phyloP scores from a whole-genome alignment of 345 rosid genomes.

The Clausena lansium region DNA sequence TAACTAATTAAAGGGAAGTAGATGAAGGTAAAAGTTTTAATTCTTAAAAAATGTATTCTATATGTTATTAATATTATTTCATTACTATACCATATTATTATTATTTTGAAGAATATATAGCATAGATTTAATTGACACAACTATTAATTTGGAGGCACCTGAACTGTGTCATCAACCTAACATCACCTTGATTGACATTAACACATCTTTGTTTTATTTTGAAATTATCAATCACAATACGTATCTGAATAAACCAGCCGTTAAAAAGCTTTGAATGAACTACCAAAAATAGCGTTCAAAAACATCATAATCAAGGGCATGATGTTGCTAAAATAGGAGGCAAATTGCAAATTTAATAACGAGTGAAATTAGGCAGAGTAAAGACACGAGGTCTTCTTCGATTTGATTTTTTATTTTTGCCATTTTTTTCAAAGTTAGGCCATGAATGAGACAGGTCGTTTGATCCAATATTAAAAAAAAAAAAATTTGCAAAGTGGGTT shows the following conservation, averaged over 20 bases:
- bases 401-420: neutral
- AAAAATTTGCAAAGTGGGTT: neutral
- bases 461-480: neutral
- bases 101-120: no score
- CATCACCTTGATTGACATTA: neutral
- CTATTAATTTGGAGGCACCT: neutral
- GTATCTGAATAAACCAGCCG: neutral
- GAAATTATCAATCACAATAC: neutral
- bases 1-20: neutral
- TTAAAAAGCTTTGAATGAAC: no score
- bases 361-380: neutral
- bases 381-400: neutral
- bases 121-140: neutral
- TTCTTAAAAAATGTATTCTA: no score
- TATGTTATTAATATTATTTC: no score
- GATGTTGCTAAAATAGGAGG: neutral
- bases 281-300: neutral
- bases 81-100: no score
- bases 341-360: neutral
- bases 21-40: no score
- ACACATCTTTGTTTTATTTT: neutral
- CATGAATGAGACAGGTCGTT: constrained; percentile 16
- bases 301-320: neutral
- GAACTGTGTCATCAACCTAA: neutral
- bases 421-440: constrained; percentile 21